These are phyloP conservation scores for Solanum corneliomulleri DNA, from an alignment of 257 asterid species.

Conservation along the genomic window DNA sequence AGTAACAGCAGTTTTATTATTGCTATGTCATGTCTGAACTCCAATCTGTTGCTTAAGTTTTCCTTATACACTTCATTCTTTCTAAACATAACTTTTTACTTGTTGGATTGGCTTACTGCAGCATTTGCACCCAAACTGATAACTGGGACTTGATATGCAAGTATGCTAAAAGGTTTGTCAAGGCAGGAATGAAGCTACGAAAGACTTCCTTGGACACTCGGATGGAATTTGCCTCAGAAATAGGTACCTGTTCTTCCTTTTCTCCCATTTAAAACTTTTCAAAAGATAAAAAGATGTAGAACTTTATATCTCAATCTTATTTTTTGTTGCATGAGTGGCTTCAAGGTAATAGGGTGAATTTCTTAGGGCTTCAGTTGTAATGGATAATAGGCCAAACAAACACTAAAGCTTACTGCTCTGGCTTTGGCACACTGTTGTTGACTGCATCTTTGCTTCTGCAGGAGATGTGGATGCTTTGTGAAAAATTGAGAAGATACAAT, in stretches of 20 bases:
- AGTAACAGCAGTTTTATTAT: not conserved
- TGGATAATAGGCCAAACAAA: not conserved
- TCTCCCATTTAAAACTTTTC: not conserved
- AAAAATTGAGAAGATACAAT: slow-evolving; percentile 72
- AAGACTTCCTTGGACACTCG: slow-evolving; percentile 57
- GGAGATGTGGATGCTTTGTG: slow-evolving; percentile 75
- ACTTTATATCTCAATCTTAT: not conserved
- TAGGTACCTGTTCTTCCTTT: slow-evolving; percentile 27
- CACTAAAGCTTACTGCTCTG: not conserved
- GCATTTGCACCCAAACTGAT: slow-evolving; percentile 48
- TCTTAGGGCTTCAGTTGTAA: not conserved
- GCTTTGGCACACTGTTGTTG: not conserved
- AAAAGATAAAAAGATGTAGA: not conserved
- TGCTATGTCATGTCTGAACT: not conserved
- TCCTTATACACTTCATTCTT: not conserved
- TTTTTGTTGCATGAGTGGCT: not conserved
- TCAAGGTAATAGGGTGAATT: too few species aligned
- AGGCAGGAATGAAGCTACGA: slow-evolving; percentile 58
- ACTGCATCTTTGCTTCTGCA: slow-evolving; percentile 8
- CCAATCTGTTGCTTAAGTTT: not conserved
- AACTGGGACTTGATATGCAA: slow-evolving; percentile 68
- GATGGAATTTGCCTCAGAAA: slow-evolving; percentile 81
- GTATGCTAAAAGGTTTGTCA: slow-evolving; percentile 52
- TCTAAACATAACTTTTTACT: not conserved
- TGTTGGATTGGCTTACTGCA: slow-evolving; percentile 25